Conservation (phyloP, 495 filamentous ascomycete species). For the Bathelium albidoporum region DNA sequence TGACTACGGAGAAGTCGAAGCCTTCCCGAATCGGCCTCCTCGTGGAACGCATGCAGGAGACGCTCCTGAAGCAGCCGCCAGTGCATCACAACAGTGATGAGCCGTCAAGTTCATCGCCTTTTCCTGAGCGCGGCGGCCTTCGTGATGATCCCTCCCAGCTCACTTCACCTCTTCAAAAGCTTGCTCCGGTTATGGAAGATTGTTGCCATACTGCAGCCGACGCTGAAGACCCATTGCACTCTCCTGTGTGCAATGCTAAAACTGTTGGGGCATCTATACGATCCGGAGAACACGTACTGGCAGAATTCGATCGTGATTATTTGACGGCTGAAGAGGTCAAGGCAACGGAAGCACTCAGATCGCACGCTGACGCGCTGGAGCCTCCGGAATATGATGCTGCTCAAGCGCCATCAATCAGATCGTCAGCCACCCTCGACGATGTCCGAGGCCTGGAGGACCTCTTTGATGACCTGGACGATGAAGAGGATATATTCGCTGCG, state of each 20-base stretch:
- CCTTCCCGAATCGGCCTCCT: conserved; percentile 51
- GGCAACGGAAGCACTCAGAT: conserved; percentile 10
- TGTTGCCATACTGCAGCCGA: conserved; percentile 23
- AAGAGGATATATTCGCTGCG: conserved; percentile 22
- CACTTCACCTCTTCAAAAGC: conserved; percentile 40
- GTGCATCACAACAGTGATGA: conserved; percentile 21
- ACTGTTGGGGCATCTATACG: conserved; percentile 17
- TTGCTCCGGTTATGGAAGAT: conserved; percentile 7
- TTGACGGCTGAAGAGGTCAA: background rate
- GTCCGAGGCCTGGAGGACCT: conserved; percentile 22
- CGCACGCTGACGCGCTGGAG: conserved; percentile 12
- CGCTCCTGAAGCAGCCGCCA: conserved; percentile 36
- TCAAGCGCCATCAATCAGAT: conserved; percentile 5
- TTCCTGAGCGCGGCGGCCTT: conserved; percentile 34
- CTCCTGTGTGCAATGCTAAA: conserved; percentile 17
- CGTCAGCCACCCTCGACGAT: conserved; percentile 11
- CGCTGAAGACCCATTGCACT: conserved; percentile 18
- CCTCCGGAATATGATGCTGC: conserved; percentile 5
- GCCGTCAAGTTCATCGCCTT: conserved; percentile 47
- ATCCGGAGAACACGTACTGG: conserved; percentile 5
- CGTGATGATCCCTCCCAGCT: conserved; percentile 26
- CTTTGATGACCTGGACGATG: conserved; percentile 48
- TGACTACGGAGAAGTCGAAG: conserved; percentile 28
- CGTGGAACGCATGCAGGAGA: conserved; percentile 58
- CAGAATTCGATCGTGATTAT: background rate